Base-by-base conservation (phyloP, 2,329 filamentous ascomycete species). In the Neoscytalidium dimidiatum region DNA sequence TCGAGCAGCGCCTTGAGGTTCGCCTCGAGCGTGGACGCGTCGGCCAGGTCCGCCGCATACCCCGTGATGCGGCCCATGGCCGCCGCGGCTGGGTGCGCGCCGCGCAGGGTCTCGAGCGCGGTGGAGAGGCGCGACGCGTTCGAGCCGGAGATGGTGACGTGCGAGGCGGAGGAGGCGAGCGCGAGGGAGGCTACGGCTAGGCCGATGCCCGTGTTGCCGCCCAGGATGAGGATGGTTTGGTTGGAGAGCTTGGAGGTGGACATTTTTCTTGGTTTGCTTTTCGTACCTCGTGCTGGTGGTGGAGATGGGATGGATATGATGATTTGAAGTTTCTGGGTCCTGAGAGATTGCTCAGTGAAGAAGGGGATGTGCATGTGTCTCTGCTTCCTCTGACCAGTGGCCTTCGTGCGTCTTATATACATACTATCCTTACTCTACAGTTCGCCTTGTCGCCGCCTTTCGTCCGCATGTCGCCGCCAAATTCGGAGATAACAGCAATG, bases 171-270 rank as follows among this genome's bases (percentile, higher is more conserved):
- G 63, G 83, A 77, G 60, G 85, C 83, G 44, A 89, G 72, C 14
- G 81, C 78, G 1, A 82, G 84, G 78, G 88, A 83, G 58, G 88
- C 87, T 13, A 88, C 85, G 63, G 78, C 81, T 67, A 82, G 86
- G 35, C 88, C 88, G 46, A 91, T 87, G 56, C 88, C 88, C 19
- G 84, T 82, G 1, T 85, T 85, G 44, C 87, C 89, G 46, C 88
- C 88, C 52, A 90, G 80, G 70, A 91, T 76, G 43, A 91, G 83
- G 69, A 89, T 74, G 66, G 78, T 80, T 31, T 76, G 72, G 68
- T 72, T 73, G 17, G 74, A 67, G 31, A 86, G 81, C 71, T 84
- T 85, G 68, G 82, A 81, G 62, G 73, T 75, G 69, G 81, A 81
- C 53, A 31, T 52, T 19, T n/a, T 52, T 52, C 9, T n/a, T 52